These are phyloP conservation scores for Calocybe cyanea DNA, from an alignment of 768 basidiomycete genomes.

Conservation along the genomic window DNA sequence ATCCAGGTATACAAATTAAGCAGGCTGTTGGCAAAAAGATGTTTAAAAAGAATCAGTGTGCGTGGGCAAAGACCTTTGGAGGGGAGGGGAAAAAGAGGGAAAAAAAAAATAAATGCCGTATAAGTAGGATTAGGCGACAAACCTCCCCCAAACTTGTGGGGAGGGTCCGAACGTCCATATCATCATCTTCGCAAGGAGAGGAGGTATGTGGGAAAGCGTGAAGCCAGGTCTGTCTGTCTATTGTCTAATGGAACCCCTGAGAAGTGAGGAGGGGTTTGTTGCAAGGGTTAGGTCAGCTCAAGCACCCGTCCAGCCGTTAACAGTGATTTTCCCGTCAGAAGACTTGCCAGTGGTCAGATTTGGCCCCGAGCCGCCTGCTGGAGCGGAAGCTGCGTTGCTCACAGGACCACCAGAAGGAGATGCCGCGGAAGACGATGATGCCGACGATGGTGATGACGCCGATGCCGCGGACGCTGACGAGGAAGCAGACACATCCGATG, in stretches of 20 bases:
- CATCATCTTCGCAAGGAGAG: not conserved
- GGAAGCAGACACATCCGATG: too few species aligned
- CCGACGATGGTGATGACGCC: too few species aligned
- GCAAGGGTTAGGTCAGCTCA: too few species aligned
- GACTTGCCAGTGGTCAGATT: slow-evolving; percentile 39
- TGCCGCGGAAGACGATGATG: slow-evolving; percentile 17
- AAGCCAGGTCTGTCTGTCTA: too few species aligned
- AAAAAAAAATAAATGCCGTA: slow-evolving; percentile 5
- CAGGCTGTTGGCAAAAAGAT: slow-evolving; percentile 1
- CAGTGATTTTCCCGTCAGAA: slow-evolving; percentile 37
- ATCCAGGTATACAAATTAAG: slow-evolving; percentile 6
- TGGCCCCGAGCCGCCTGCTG: slow-evolving; percentile 25
- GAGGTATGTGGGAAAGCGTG: slow-evolving; percentile 8
- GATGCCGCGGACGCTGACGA: too few species aligned
- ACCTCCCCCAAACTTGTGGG: slow-evolving; percentile 2
- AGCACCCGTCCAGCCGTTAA: slow-evolving; percentile 42
- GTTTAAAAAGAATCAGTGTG: not conserved
- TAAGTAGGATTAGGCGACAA: slow-evolving; percentile 4
- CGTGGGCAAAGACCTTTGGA: not conserved
- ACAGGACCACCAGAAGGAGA: slow-evolving; percentile 12
- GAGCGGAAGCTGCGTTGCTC: slow-evolving; percentile 13
- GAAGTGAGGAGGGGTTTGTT: too few species aligned
- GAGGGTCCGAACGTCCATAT: slow-evolving; percentile 3
- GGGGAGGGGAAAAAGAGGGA: too few species aligned
- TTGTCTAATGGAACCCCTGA: too few species aligned